phyloP scores from a whole-genome alignment of 2,329 filamentous ascomycete genomes.

The Raffaelea arxii region DNA sequence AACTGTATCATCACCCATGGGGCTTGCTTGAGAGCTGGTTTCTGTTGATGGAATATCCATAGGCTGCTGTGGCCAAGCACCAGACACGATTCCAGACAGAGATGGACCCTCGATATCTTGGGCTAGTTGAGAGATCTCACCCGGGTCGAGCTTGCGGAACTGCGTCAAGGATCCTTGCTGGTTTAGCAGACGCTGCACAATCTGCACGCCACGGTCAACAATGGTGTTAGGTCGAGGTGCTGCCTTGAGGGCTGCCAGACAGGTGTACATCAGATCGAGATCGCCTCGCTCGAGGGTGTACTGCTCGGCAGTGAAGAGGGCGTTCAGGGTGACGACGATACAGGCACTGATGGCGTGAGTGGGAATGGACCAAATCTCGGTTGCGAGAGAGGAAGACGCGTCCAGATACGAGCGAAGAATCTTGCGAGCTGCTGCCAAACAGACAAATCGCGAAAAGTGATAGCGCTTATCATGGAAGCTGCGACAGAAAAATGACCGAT shows the following conservation, averaged over 20 bases:
- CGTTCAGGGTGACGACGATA: constrained; percentile 2
- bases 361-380: constrained; percentile 1
- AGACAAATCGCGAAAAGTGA: constrained; percentile 2
- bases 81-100: too few relatives aligned
- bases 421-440: constrained; percentile 2
- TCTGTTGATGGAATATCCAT: too few relatives aligned
- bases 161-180: neutral
- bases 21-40: too few relatives aligned
- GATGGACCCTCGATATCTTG: neutral
- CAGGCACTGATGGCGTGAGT: constrained; percentile 2
- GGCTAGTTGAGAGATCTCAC: constrained; percentile 1
- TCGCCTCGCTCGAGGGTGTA: constrained; percentile 1
- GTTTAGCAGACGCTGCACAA: constrained; percentile 1
- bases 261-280: neutral
- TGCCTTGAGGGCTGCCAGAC: neutral
- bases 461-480: constrained; percentile 3
- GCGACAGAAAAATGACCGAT: constrained; percentile 1
- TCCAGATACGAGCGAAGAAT: constrained; percentile 1
- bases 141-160: neutral
- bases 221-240: constrained; percentile 1
- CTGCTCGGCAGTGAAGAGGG: constrained; percentile 2
- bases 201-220: constrained; percentile 1
- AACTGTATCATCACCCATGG: too few relatives aligned
- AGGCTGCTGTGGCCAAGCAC: too few relatives aligned
- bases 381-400: neutral